Percentiles rank a stretch among this genome's conserved stretches.
Evolutionary conservation across 495 filamentous ascomycete genomes (phyloP).

Genomic region (Aspergillus ellipticus): DNA sequence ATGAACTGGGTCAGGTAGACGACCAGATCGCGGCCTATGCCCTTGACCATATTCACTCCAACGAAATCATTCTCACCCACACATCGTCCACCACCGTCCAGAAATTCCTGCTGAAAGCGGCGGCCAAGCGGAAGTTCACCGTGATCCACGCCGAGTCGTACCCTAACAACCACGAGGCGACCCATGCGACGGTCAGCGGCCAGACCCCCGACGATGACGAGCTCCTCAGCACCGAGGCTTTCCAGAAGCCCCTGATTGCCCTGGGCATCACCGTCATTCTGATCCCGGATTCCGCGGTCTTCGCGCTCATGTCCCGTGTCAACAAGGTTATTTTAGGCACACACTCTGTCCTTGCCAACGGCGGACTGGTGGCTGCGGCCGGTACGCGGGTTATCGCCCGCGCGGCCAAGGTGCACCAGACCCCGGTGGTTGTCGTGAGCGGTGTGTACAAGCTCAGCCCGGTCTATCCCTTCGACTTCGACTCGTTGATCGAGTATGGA

Average conservation of each 20-base stretch:
- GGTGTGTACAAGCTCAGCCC: conserved; percentile 90
- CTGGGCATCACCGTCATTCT: conserved; percentile 76
- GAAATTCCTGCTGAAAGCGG: conserved; percentile 79
- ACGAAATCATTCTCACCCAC: conserved; percentile 84
- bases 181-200: conserved; percentile 57
- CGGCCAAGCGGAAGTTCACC: conserved; percentile 81
- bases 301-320: conserved; percentile 87
- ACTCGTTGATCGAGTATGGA: conserved; percentile 75
- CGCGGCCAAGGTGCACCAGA: conserved; percentile 74
- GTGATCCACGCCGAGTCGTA: conserved; percentile 73
- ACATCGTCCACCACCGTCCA: conserved; percentile 78
- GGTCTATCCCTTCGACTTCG: conserved; percentile 75
- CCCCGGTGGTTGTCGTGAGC: conserved; percentile 77
- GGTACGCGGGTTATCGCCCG: conserved; percentile 75
- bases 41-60: conserved; percentile 83
- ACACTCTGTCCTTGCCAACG: conserved; percentile 81
- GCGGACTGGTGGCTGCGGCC: conserved; percentile 74
- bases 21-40: conserved; percentile 84
- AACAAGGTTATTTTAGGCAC: conserved; percentile 91
- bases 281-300: conserved; percentile 78
- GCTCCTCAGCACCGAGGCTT: conserved; percentile 48
- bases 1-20: conserved; percentile 83
- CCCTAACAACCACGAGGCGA: conserved; percentile 62
- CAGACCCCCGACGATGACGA: conserved; percentile 41
- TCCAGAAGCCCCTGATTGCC: conserved; percentile 71